Evolutionary conservation across 495 filamentous ascomycete genomes (phyloP).

Genomic region (Hyphodiscus hymeniophilus): DNA sequence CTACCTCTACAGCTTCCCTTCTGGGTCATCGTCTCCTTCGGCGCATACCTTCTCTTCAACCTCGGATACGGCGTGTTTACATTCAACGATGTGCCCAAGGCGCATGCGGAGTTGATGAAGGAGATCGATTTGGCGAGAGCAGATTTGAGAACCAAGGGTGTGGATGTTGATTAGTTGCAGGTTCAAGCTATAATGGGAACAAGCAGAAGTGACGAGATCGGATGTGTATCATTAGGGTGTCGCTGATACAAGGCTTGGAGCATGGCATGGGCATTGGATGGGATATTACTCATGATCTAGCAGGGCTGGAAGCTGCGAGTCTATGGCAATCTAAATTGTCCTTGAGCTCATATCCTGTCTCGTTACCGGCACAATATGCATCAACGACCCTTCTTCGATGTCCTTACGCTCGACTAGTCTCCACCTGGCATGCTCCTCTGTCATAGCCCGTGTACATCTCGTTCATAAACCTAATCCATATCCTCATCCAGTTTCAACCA

Average conservation of each 20-base stretch:
- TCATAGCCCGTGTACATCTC: too few relatives aligned
- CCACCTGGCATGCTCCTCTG: too few relatives aligned
- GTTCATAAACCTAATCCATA: too few relatives aligned
- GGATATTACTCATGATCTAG: not conserved
- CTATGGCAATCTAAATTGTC: too few relatives aligned
- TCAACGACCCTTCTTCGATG: too few relatives aligned
- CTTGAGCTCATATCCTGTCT: too few relatives aligned
- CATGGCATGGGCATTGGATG: not conserved
- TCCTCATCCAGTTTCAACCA: too few relatives aligned
- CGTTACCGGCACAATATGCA: too few relatives aligned
- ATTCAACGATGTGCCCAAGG: conserved; percentile 92
- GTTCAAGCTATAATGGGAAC: not conserved
- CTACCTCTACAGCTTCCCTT: conserved; percentile 92
- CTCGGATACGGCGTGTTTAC: conserved; percentile 87
- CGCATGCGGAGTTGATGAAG: conserved; percentile 80
- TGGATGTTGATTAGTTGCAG: conserved; percentile 54
- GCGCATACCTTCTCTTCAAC: conserved; percentile 85
- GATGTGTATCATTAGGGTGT: not conserved
- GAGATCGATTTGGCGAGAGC: conserved; percentile 64
- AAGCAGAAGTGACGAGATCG: not conserved
- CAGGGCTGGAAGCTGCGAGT: too few relatives aligned
- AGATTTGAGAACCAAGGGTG: conserved; percentile 59
- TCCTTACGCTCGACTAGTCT: too few relatives aligned
- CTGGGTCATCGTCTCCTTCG: conserved; percentile 86
- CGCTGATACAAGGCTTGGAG: not conserved